These are phyloP conservation scores for Rubia yunnanensis DNA, from an alignment of 257 asterid genomes.

Conservation along the genomic window DNA sequence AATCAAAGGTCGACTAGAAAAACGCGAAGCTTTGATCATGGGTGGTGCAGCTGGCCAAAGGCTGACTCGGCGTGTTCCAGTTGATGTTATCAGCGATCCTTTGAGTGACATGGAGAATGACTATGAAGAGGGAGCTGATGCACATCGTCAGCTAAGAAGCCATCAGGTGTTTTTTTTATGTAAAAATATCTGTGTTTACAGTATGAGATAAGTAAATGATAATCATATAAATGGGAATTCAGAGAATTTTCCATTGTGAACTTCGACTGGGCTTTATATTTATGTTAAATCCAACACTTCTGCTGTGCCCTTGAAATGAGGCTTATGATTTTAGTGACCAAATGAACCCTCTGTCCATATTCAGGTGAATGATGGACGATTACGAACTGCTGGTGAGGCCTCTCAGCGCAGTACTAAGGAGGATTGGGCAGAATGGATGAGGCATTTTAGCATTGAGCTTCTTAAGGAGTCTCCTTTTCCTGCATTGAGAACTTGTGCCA, in stretches of 20 bases:
- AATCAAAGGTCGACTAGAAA: constrained; percentile 59
- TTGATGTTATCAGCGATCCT: constrained; percentile 94
- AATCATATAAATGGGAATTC: neutral
- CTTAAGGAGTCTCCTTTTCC: constrained; percentile 98
- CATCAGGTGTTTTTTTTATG: constrained; percentile 42
- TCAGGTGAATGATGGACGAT: constrained; percentile 80
- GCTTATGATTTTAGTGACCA: neutral
- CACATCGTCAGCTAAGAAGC: constrained; percentile 44
- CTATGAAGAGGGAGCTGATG: constrained; percentile 50
- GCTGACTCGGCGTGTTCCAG: constrained; percentile 58
- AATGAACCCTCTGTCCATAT: constrained; percentile 9
- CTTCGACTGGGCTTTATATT: neutral
- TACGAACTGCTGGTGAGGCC: constrained; percentile 97
- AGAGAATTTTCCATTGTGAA: neutral
- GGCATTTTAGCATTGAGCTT: constrained; percentile 97
- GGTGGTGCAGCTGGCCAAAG: constrained; percentile 55
- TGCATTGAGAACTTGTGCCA: constrained; percentile 89
- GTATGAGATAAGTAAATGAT: neutral
- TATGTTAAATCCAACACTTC: neutral
- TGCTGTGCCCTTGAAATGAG: neutral
- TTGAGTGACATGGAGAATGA: constrained; percentile 73
- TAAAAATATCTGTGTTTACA: too few relatives aligned
- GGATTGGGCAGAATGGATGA: constrained; percentile 99
- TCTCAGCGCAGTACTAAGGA: constrained; percentile 98
- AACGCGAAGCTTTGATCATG: constrained; percentile 67